Evolutionary conservation across 2,329 filamentous ascomycete genomes (phyloP).

Genomic region (Ramularia collo-cygni): DNA sequence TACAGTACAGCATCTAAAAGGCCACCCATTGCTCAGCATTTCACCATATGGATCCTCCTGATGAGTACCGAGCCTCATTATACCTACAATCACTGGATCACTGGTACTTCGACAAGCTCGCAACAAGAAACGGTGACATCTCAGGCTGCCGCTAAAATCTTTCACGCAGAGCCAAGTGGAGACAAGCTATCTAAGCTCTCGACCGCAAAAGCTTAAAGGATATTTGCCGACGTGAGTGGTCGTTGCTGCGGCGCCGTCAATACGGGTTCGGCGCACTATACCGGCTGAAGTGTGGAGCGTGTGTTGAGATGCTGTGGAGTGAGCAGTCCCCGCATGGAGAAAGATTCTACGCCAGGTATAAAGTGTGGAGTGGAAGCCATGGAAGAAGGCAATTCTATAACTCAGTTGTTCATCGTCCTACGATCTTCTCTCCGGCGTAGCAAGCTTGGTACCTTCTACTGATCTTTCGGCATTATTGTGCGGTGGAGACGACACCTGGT

Average conservation of each 20-base stretch:
- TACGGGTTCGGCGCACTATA: neutral
- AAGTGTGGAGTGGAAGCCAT: slow-evolving; percentile 1
- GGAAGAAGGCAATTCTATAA: neutral
- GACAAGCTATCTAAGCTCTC: slow-evolving; percentile 9
- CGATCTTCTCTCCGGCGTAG: neutral
- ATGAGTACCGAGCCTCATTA: too few relatives aligned
- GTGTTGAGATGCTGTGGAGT: slow-evolving; percentile 1
- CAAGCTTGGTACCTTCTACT: neutral
- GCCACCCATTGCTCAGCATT: too few relatives aligned
- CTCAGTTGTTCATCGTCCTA: neutral
- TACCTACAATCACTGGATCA: too few relatives aligned
- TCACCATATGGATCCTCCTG: too few relatives aligned
- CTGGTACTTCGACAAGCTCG: too few relatives aligned
- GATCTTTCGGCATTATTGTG: slow-evolving; percentile 1
- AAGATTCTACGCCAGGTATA: neutral
- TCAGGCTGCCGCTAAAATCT: too few relatives aligned
- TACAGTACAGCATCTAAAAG: too few relatives aligned
- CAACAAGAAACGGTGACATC: too few relatives aligned
- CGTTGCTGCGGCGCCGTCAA: neutral
- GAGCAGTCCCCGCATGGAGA: slow-evolving; percentile 3
- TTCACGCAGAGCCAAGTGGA: slow-evolving; percentile 5
- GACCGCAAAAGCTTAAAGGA: slow-evolving; percentile 2
- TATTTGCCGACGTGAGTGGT: slow-evolving; percentile 3
- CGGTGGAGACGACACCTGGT: too few relatives aligned
- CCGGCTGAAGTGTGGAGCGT: slow-evolving; percentile 6